phyloP scores from a whole-genome alignment of 495 filamentous ascomycete species.

The Hamigera avellanea region DNA sequence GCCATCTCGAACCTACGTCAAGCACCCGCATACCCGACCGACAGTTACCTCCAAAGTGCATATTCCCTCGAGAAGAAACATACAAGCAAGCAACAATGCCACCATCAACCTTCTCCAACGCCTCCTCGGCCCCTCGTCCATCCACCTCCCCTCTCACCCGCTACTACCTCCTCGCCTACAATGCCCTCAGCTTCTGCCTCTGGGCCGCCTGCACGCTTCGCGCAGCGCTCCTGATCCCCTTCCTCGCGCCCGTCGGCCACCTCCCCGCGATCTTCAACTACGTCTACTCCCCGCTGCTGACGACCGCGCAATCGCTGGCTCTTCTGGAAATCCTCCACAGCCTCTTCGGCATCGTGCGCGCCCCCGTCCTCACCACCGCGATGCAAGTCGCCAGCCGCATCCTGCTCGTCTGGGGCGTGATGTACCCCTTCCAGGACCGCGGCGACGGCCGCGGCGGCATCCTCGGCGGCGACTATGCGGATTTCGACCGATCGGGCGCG shows the following conservation, averaged over 20 bases:
- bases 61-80: too few species aligned
- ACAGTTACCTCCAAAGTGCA: too few species aligned
- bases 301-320: constrained; percentile 74
- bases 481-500: not conserved
- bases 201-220: constrained; percentile 65
- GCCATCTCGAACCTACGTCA: too few species aligned
- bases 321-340: constrained; percentile 76
- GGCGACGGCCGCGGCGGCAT: constrained; percentile 12
- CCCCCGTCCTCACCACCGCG: constrained; percentile 71
- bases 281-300: constrained; percentile 55
- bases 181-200: constrained; percentile 56
- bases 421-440: constrained; percentile 49
- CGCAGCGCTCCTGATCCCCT: constrained; percentile 34
- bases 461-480: constrained; percentile 13
- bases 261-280: constrained; percentile 39
- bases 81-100: too few species aligned
- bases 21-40: too few species aligned
- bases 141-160: constrained; percentile 2
- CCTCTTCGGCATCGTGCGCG: constrained; percentile 61
- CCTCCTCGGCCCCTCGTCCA: constrained; percentile 10
- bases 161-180: constrained; percentile 72
- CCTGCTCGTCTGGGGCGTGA: constrained; percentile 74
- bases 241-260: constrained; percentile 19
- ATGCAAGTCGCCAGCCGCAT: constrained; percentile 80
- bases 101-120: too few species aligned